Base-by-base conservation (phyloP, 768 basidiomycete genomes). In the Steccherinum ochraceum region DNA sequence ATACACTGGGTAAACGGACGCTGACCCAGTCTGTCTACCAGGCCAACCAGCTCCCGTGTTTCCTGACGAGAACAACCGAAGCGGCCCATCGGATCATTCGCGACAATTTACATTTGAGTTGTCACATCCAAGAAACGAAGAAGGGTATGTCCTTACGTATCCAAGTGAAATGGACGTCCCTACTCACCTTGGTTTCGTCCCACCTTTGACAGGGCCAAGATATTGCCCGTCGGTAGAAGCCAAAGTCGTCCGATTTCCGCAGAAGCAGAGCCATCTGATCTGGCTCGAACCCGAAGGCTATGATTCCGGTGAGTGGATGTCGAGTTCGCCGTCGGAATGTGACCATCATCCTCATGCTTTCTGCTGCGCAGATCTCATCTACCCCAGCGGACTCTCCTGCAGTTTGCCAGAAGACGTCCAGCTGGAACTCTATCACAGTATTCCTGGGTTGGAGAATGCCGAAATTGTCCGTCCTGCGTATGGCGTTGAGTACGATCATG, bases 241-340 rank as follows among this genome's bases (percentile, higher is more conserved):
- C 10, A 95, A 95, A 64, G 80, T 95, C 7, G 72, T 82, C 35
- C 79, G 90, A 12, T 94, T 94, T 63, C 77, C 77, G 2, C 68
- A 86, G 53, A 91, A 87, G 64, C 67, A 72, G 4, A 68, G 69
- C 3, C 93, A 95, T 59, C 81, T 68, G 2, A 76, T 94, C 40
- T 95, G 92, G 91, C 72, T 95, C 2, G 93, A 95, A 62, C 93
- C 91, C 0, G 93, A 95, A 62, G 93, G 93, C 0, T 93, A 90
- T 52, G 88, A 91, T 60, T 89, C 91, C 13, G 83, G 91, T 89
- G 40, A 24, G 62, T 40, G 24, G 27, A 21, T 27, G 18, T n/a
- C n/a, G n/a, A n/a, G n/a, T 39, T 45, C 10, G 18, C 45, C n/a
- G 24, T 12, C 24, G 18, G 20, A 21, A 20, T 25, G 40, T 50